A percentile compares a stretch with the other conserved stretches of the same genome.
These are phyloP conservation scores for Moesziomyces sp. DNA, from an alignment of 1,284 basidiomycete species.

Conservation along the genomic window DNA sequence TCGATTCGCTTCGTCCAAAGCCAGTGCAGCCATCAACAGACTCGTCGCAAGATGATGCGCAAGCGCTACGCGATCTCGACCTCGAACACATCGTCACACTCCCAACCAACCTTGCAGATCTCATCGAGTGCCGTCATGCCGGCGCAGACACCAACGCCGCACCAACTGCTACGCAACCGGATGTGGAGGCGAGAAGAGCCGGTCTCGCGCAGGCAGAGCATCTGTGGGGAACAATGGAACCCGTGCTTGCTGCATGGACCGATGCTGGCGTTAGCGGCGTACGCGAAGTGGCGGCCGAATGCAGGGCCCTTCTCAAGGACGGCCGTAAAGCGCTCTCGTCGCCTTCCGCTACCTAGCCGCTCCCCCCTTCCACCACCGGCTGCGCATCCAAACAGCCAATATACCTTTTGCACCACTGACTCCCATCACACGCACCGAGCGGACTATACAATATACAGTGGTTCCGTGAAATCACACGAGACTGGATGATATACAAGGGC, in stretches of 20 bases:
- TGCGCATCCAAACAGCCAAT: background rate
- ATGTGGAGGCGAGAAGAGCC: slow-evolving; percentile 11
- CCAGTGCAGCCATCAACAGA: background rate
- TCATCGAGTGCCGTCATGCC: slow-evolving; percentile 24
- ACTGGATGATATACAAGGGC: slow-evolving; percentile 38
- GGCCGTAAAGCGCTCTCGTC: slow-evolving; percentile 24
- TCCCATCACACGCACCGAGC: background rate
- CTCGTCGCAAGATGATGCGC: background rate
- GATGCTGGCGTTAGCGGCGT: slow-evolving; percentile 52
- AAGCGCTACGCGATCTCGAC: slow-evolving; percentile 41
- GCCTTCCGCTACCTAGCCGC: background rate
- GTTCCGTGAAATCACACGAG: slow-evolving; percentile 15
- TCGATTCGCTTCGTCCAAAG: slow-evolving; percentile 25
- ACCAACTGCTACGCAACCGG: background rate
- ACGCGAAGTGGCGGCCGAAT: slow-evolving; percentile 52
- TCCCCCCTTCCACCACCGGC: too few relatives aligned
- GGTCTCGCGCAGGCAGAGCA: slow-evolving; percentile 52
- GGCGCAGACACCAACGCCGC: background rate
- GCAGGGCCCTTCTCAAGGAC: slow-evolving; percentile 49
- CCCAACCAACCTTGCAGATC: slow-evolving; percentile 44
- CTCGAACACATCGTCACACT: slow-evolving; percentile 52
- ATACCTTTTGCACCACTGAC: background rate
- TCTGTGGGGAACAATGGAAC: slow-evolving; percentile 53
- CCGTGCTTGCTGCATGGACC: slow-evolving; percentile 52
- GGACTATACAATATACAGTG: slow-evolving; percentile 21